These are phyloP conservation scores for Dothistroma pini DNA, from an alignment of 2,329 filamentous ascomycete genomes.

Conservation along the genomic window DNA sequence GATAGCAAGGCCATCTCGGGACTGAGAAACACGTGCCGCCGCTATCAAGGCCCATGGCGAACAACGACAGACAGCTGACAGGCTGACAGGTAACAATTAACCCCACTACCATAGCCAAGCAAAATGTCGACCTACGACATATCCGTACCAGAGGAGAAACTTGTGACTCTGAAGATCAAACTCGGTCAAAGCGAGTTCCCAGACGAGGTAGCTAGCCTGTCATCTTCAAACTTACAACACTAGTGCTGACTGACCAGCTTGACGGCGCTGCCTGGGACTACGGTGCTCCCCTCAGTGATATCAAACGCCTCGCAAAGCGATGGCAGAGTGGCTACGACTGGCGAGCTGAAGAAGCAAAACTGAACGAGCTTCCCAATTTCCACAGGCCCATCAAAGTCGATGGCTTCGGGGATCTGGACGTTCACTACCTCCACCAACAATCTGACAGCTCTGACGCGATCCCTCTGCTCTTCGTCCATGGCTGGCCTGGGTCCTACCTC, in stretches of 20 bases:
- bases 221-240: neutral
- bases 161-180: slow-evolving; percentile 55
- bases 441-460: slow-evolving; percentile 53
- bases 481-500: slow-evolving; percentile 65
- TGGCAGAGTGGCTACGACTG: slow-evolving; percentile 61
- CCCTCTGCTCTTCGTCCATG: slow-evolving; percentile 65
- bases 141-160: slow-evolving; percentile 48
- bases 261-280: slow-evolving; percentile 52
- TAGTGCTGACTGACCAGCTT: slow-evolving; percentile 28
- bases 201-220: slow-evolving; percentile 14
- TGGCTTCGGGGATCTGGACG: slow-evolving; percentile 56
- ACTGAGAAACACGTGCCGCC: too few species aligned
- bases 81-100: neutral
- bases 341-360: slow-evolving; percentile 54
- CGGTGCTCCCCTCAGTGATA: slow-evolving; percentile 56
- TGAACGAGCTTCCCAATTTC: slow-evolving; percentile 62
- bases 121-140: slow-evolving; percentile 47
- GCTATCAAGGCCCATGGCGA: too few species aligned
- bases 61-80: too few species aligned
- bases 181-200: slow-evolving; percentile 46
- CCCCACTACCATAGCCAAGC: neutral
- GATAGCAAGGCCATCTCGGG: neutral
- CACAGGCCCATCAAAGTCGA: slow-evolving; percentile 52
- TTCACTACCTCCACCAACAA: slow-evolving; percentile 63
- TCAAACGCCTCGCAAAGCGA: slow-evolving; percentile 56